Evolutionary conservation across 2,329 filamentous ascomycete species (phyloP), one percentile per base, ranked within the genome.

Genomic region (Fusarium praegraminearum): DNA sequence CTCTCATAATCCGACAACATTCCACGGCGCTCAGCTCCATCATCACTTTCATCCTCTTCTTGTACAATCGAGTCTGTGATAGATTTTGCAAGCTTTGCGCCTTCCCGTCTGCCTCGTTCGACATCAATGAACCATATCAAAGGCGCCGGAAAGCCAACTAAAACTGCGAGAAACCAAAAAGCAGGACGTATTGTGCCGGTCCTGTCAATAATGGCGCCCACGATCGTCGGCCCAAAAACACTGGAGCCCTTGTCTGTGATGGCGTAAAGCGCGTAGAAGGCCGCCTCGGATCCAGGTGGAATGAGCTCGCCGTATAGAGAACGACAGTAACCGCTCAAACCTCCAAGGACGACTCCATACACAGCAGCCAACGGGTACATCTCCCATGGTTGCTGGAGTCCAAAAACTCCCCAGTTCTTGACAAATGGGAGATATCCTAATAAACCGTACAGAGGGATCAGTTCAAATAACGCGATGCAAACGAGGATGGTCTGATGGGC

Each of bases 161-260:
- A 82, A 7, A 89, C 84, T 0, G 93, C 93, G 41, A 99, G 83
- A 77, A 99, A 99, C 85, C 92, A 94, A 79, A 99, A 99, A 1
- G 95, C 94, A 9, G 92, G 92, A 50, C 93, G 86, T 62, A 96
- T 95, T 72, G 92, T 90, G 7, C 92, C 92, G 30, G 91, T 91
- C 52, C 84, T 88, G 79, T 98, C 94, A 15, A 96, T 97, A 70
- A 99, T 97, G 15, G 90, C 89, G 2, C 94, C 96, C 1, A 99
- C 96, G 76, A 99, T 95, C 1, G 93, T 92, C 0, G 96, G 96
- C 0, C 96, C 96, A 79, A 99, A 98, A 3, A 98, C 85, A 76
- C 93, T 97, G 24, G 92, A 96, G 1, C 95, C 94, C 80, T 99
- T 99, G 79, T 99, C 96, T 3, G 96, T 98, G 69, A 98, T 98